Percentiles rank a stretch among this genome's conserved stretches.
Conservation (phyloP, 129 eudicot genomes). For the Chrysanthemum lavandulifolium region DNA sequence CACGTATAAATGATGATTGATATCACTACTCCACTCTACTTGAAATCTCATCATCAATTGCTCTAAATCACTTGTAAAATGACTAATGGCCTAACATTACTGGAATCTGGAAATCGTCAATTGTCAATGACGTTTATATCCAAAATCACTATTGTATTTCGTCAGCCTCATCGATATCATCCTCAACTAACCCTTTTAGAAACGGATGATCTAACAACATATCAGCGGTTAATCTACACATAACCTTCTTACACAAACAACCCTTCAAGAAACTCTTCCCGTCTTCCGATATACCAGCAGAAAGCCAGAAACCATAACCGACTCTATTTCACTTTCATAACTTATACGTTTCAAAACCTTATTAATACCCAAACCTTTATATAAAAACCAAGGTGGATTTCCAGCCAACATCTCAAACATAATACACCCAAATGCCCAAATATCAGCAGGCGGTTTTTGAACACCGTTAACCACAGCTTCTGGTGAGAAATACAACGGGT, state of each 20-base stretch:
- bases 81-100: too few species aligned
- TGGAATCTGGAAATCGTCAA: too few species aligned
- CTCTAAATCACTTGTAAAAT: too few species aligned
- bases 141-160: conserved; percentile 26
- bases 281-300: conserved; percentile 39
- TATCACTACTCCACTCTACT: too few species aligned
- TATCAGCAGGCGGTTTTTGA: conserved; percentile 59
- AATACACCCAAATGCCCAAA: conserved; percentile 78
- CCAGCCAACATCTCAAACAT: conserved; percentile 79
- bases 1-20: too few species aligned
- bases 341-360: conserved; percentile 43
- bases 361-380: conserved; percentile 27
- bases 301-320: conserved; percentile 24
- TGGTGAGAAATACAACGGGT: conserved; percentile 54
- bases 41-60: too few species aligned
- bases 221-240: conserved; percentile 57
- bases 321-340: conserved; percentile 29
- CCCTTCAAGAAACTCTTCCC: conserved; percentile 60
- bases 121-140: conserved; percentile 37
- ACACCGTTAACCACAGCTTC: conserved; percentile 50
- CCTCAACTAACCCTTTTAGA: conserved; percentile 45
- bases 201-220: conserved; percentile 61
- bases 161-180: conserved; percentile 31
- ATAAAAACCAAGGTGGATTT: conserved; percentile 44
- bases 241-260: conserved; percentile 59